These are phyloP conservation scores for Hypomontagnella submonticulosa DNA, from an alignment of 495 filamentous ascomycete species.

Conservation along the genomic window DNA sequence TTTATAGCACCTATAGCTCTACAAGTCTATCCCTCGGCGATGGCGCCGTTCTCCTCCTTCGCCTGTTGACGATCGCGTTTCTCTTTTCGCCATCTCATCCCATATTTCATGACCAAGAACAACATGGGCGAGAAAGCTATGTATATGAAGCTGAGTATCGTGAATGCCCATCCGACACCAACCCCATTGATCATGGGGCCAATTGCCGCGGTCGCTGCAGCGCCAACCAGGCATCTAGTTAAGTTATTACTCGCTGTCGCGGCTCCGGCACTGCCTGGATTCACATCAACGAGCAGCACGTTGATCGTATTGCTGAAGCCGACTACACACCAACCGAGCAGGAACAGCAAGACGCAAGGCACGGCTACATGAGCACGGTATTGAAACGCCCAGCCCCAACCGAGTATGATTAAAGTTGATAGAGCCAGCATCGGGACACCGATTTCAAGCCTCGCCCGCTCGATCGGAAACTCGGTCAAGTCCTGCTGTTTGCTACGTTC, in stretches of 20 bases:
- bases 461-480: constrained; percentile 69
- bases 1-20: not conserved
- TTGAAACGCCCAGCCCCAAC: constrained; percentile 70
- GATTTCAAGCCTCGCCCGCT: constrained; percentile 69
- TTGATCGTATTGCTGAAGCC: constrained; percentile 61
- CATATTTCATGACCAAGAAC: constrained; percentile 53
- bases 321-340: constrained; percentile 61
- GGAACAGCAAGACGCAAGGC: constrained; percentile 65
- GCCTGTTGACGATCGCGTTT: constrained; percentile 30
- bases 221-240: constrained; percentile 73
- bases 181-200: constrained; percentile 72
- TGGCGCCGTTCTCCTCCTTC: constrained; percentile 14
- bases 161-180: constrained; percentile 77
- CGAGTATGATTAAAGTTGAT: constrained; percentile 50
- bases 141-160: constrained; percentile 68
- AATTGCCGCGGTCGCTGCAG: constrained; percentile 71
- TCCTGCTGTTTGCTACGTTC: constrained; percentile 60
- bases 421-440: constrained; percentile 61
- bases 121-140: constrained; percentile 64
- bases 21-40: not conserved
- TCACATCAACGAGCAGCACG: constrained; percentile 74
- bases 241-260: constrained; percentile 79
- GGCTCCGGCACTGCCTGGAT: constrained; percentile 68
- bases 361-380: constrained; percentile 54
- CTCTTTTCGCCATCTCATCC: constrained; percentile 52